A percentile compares a stretch with the other conserved stretches of the same genome.
phyloP scores from a whole-genome alignment of 345 rosid species.

The Populus simonii region DNA sequence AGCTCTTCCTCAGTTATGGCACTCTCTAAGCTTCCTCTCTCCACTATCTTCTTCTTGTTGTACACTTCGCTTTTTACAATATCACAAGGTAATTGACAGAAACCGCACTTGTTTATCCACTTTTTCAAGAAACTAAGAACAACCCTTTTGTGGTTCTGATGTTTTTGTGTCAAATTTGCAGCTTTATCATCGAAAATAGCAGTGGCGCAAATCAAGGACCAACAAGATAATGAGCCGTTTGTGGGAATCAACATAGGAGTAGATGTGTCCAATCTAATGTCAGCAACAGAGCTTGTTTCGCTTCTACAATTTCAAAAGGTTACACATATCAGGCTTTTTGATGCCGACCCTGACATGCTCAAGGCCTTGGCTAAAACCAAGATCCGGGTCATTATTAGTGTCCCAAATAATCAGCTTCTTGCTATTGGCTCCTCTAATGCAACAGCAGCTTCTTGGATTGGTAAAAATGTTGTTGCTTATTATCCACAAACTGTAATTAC shows the following conservation, averaged over 20 bases:
- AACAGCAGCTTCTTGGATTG: conserved; percentile 88
- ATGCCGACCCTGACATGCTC: conserved; percentile 75
- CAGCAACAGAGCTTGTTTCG: conserved; percentile 52
- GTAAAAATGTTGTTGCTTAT: conserved; percentile 69
- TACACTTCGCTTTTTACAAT: conserved; percentile 13
- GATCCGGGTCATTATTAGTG: conserved; percentile 80
- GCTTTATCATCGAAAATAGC: conserved; percentile 27
- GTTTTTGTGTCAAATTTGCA: conserved; percentile 7
- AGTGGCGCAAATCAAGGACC: conserved; percentile 27
- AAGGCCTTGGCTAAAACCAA: conserved; percentile 77
- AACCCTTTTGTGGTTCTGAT: background rate
- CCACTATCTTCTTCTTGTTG: conserved; percentile 23
- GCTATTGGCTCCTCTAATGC: conserved; percentile 87
- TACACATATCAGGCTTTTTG: conserved; percentile 72
- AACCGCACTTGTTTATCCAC: background rate
- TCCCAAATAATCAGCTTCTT: conserved; percentile 91
- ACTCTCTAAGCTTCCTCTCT: conserved; percentile 35
- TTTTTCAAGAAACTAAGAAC: background rate
- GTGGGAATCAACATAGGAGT: conserved; percentile 86
- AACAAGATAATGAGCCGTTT: conserved; percentile 58
- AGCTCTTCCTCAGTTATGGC: conserved; percentile 59
- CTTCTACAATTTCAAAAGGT: conserved; percentile 71
- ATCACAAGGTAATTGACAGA: conserved; percentile 20
- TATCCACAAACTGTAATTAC: conserved; percentile 76
- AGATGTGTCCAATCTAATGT: conserved; percentile 53